Base-by-base conservation (phyloP, 345 rosid genomes). In the Lepidium africanum region DNA sequence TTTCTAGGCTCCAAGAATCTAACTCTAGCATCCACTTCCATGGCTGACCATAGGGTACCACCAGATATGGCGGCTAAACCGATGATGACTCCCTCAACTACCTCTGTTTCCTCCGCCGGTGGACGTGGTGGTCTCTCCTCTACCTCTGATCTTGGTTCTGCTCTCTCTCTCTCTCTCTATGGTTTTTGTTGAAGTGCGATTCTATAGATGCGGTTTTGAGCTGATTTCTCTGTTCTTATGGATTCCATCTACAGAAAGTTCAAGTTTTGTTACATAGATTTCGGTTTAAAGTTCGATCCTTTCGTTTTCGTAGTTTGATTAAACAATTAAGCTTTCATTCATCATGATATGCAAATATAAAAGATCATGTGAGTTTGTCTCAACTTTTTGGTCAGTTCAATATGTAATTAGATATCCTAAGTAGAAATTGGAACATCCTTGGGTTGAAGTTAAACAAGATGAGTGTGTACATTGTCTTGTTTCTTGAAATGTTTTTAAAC, bases 141-240 rank as follows among this genome's bases (percentile, higher is more conserved):
- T 45, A 71, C 87, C 77, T 88, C 98, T 71, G 98, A 93, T 93
- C 87, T 86, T 25, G 94, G 83, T 65, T 86, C 86, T 52, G 84
- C 86, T 91, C 59, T 65, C 77, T 61, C 21, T 21, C 23, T 64
- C 61, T 59, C 25, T 77, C 42, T 40, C 53, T 45, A 51, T 63
- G 46, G 25, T 54, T 61, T 27, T 39, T 10, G 48, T 14, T 70
- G 16, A 35, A 30, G 59, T 25, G 25, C 51, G 59, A 4, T 41
- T 53, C 14, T 47, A 49, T n/a, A 23, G 49, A 21, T 58, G 36
- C 43, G 32, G 43, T 62, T 30, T 52, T 68, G 7, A 14, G 59
- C 12, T 75, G 38, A 38, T 69, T 69, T 25, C 13, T 62, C 36
- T 70, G 41, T 57, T 25, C 47, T 16, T 68, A 56, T 46, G 48